Conservation (phyloP, 192 early-diverging fungal species). For the Dissophora ornata region DNA sequence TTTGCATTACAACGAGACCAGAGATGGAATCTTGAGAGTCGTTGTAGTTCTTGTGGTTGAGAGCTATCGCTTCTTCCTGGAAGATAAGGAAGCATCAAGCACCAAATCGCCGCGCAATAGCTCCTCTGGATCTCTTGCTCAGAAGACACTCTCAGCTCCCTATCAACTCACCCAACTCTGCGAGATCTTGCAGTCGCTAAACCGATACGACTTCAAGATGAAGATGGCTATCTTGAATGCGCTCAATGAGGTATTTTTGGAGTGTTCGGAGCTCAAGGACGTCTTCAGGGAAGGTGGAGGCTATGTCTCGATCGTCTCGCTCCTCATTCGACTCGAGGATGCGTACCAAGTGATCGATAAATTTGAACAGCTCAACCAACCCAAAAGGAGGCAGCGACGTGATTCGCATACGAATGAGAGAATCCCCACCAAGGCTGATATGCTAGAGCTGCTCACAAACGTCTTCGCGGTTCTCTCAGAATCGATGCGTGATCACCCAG, state of each 20-base stretch:
- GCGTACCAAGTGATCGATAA: slow-evolving; percentile 49
- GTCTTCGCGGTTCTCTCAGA: slow-evolving; percentile 64
- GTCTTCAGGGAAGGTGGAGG: slow-evolving; percentile 70
- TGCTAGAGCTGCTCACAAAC: slow-evolving; percentile 55
- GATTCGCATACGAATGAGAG: slow-evolving; percentile 45
- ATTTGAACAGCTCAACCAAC: slow-evolving; percentile 25
- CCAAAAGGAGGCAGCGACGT: slow-evolving; percentile 20
- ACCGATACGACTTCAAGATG: slow-evolving; percentile 65
- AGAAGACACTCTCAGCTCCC: slow-evolving; percentile 41
- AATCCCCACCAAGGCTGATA: slow-evolving; percentile 44
- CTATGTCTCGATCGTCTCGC: slow-evolving; percentile 68
- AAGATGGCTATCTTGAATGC: slow-evolving; percentile 66
- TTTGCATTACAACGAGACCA: slow-evolving; percentile 64
- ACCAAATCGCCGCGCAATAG: slow-evolving; percentile 19
- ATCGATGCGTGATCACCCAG: slow-evolving; percentile 62
- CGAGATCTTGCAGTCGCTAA: slow-evolving; percentile 67
- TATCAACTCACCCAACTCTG: slow-evolving; percentile 67
- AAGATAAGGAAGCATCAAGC: slow-evolving; percentile 29
- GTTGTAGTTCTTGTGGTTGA: slow-evolving; percentile 63
- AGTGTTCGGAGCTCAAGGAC: slow-evolving; percentile 61
- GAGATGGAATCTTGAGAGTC: slow-evolving; percentile 59
- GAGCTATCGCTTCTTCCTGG: slow-evolving; percentile 48
- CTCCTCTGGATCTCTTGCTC: slow-evolving; percentile 15
- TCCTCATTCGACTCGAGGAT: slow-evolving; percentile 65
- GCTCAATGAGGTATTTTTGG: slow-evolving; percentile 60